These are phyloP conservation scores for Coelastrella sp. DNA, from an alignment of 139 green algal genomes.

Conservation along the genomic window DNA sequence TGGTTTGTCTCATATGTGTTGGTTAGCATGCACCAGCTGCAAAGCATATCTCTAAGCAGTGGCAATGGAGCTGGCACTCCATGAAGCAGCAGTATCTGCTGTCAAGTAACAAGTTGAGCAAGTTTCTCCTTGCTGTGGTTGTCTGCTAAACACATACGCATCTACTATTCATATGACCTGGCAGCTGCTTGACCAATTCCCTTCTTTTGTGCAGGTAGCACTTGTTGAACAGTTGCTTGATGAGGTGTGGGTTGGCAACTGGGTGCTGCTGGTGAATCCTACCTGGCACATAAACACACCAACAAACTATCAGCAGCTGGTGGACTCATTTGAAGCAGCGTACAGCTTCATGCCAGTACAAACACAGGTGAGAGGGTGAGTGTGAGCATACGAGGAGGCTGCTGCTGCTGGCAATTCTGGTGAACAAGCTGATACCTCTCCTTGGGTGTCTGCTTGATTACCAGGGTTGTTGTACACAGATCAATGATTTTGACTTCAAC, in stretches of 20 bases:
- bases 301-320: conserved; percentile 45
- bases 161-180: too few species aligned
- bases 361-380: conserved; percentile 54
- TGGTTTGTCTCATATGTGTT: background rate
- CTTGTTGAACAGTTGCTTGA: conserved; percentile 70
- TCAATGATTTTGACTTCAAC: too few species aligned
- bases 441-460: too few species aligned
- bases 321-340: conserved; percentile 52
- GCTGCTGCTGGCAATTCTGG: background rate
- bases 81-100: too few species aligned
- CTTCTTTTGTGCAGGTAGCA: conserved; percentile 55
- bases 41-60: background rate
- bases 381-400: background rate
- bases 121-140: background rate
- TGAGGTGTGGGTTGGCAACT: conserved; percentile 61
- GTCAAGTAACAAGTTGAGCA: too few species aligned
- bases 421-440: too few species aligned
- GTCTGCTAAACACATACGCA: background rate
- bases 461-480: too few species aligned
- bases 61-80: too few species aligned
- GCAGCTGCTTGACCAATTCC: background rate
- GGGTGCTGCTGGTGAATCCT: conserved; percentile 56
- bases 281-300: conserved; percentile 54
- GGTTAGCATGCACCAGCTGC: background rate
- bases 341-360: conserved; percentile 68